These are phyloP conservation scores for Xylariaceae sp. DNA, from an alignment of 2,329 filamentous ascomycete species.

Conservation along the genomic window DNA sequence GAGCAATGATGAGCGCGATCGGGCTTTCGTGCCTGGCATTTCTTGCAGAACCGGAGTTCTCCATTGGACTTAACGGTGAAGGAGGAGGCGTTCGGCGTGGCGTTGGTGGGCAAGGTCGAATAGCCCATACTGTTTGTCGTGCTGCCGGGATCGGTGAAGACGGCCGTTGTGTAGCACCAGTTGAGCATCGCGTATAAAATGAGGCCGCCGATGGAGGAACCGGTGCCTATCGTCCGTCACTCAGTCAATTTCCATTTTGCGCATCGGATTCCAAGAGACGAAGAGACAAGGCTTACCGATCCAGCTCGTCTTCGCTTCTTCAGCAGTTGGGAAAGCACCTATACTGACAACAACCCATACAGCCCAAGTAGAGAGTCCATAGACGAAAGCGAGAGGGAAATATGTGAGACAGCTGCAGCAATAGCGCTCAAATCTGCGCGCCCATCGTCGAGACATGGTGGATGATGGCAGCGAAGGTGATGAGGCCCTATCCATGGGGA, in stretches of 20 bases:
- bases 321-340: conserved; percentile 57
- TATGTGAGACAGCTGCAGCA: conserved; percentile 83
- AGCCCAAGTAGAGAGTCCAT: conserved; percentile 90
- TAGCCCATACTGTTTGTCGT: conserved; percentile 73
- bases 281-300: conserved; percentile 55
- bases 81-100: conserved; percentile 66
- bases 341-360: conserved; percentile 85
- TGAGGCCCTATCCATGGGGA: conserved; percentile 37
- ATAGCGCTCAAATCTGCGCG: conserved; percentile 76
- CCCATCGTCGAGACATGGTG: conserved; percentile 67
- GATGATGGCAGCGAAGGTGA: conserved; percentile 36
- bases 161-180: conserved; percentile 88
- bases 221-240: conserved; percentile 52
- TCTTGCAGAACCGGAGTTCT: conserved; percentile 91
- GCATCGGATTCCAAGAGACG: background rate
- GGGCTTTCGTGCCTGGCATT: conserved; percentile 92
- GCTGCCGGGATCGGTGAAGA: conserved; percentile 88
- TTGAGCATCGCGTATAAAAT: conserved; percentile 80
- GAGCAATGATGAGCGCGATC: conserved; percentile 97
- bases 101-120: conserved; percentile 79
- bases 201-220: conserved; percentile 68
- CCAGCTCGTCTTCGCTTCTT: conserved; percentile 55
- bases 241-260: background rate
- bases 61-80: conserved; percentile 94
- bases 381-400: conserved; percentile 89